Evolutionary conservation across 1,284 basidiomycete species (phyloP), one percentile per base, ranked within the genome.

Genomic region (Ceratobasidium sp.): DNA sequence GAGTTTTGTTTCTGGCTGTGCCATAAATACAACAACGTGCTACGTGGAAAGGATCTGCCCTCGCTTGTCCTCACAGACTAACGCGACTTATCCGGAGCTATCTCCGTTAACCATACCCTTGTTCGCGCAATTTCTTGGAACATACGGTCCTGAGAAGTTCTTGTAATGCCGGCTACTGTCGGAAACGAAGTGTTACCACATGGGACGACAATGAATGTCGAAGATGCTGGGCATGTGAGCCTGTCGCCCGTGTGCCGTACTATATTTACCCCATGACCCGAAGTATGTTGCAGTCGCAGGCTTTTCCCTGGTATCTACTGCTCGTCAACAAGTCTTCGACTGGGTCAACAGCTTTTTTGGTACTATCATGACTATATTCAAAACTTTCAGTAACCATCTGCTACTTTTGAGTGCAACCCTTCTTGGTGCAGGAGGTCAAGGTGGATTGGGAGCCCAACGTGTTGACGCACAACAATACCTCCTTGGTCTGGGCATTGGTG

Each of bases 171-270:
- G n/a, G 53, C 28, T 28, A 33, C 23, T 51, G 63, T 73, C 42
- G 71, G 71, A 46, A 42, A 73, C 44, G 58, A 60, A 63, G 56
- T 63, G 39, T 56, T 33, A 44, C 63, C 71, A 73, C 71, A 73
- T 73, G 71, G 71, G 4, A 10, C 40, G 9, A 53, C 20, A 9
- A 20, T 53, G 44, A 44, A 73, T 28, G 49, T 63, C 4, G 71
- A 53, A 55, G 55, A 55, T 28, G 28, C 58, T 64, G 72, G 28
- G 55, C 72, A 75, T 75, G 72, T 75, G 72, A 75, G 72, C 72
- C 60, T 55, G 49, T 51, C 51, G 15, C 55, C 66, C 39, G 26
- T 23, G 18, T 44, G 1, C 60, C 9, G 58, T 64, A 23, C 44
- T 75, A 75, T 63, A 75, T 55, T 75, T 66, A 75, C 72, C 70